phyloP scores from a whole-genome alignment of 306 rosid genomes.

The Corylus heterophylla region DNA sequence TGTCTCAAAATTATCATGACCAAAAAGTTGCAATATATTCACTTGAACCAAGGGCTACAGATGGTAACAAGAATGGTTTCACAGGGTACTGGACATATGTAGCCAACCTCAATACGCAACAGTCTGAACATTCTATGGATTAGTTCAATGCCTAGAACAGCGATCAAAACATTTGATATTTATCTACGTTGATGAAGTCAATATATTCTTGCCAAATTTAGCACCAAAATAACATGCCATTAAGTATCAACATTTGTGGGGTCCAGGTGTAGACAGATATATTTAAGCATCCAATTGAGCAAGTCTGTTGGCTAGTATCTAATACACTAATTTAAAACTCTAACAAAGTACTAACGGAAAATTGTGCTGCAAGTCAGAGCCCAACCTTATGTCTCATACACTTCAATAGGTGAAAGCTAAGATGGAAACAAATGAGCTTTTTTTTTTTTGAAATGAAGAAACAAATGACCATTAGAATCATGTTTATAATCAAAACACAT shows the following conservation, averaged over 20 bases:
- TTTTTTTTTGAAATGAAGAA: background rate
- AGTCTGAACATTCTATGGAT: background rate
- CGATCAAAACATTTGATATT: background rate
- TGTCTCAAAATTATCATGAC: background rate
- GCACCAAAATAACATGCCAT: background rate
- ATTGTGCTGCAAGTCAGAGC: background rate
- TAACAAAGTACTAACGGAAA: background rate
- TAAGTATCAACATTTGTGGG: background rate
- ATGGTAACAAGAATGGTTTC: background rate
- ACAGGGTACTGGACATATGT: background rate
- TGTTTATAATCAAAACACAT: background rate
- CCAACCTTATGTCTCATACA: conserved; percentile 1
- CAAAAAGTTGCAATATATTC: background rate
- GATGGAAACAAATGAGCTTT: background rate
- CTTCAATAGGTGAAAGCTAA: background rate
- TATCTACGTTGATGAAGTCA: background rate
- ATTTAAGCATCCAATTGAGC: background rate
- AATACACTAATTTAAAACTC: conserved; percentile 1
- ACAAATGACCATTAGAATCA: background rate
- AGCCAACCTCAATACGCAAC: background rate
- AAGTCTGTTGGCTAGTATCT: background rate
- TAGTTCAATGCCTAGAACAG: background rate
- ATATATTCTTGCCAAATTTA: background rate
- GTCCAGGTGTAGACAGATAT: background rate
- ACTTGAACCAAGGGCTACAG: background rate